Conservation (phyloP, 2,329 filamentous ascomycete species). For the Paracoccidioides lutzii region DNA sequence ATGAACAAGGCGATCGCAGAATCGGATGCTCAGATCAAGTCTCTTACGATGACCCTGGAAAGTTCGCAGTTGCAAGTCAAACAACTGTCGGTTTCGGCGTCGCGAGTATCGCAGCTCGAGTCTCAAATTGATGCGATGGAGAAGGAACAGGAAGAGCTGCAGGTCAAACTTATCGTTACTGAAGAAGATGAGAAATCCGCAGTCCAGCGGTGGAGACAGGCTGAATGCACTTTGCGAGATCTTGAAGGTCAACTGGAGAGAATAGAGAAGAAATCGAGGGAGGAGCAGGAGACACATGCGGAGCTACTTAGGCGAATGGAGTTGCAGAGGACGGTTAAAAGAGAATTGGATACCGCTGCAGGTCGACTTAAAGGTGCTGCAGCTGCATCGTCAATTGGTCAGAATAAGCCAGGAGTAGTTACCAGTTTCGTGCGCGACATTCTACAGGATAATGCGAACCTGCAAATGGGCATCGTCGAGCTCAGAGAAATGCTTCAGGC, state of each 20-base stretch:
- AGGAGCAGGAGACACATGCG: slow-evolving; percentile 68
- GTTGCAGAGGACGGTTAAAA: slow-evolving; percentile 66
- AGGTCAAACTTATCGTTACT: slow-evolving; percentile 52
- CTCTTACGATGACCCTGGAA: slow-evolving; percentile 61
- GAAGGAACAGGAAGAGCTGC: slow-evolving; percentile 62
- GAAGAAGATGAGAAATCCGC: slow-evolving; percentile 67
- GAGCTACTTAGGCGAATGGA: slow-evolving; percentile 77
- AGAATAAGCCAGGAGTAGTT: slow-evolving; percentile 56
- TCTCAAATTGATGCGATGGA: slow-evolving; percentile 67
- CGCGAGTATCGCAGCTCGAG: slow-evolving; percentile 66
- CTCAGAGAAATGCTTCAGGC: slow-evolving; percentile 77
- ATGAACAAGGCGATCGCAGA: slow-evolving; percentile 68
- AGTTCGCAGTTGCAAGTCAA: slow-evolving; percentile 67
- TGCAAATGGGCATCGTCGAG: slow-evolving; percentile 86
- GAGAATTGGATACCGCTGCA: slow-evolving; percentile 66
- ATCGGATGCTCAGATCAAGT: slow-evolving; percentile 66
- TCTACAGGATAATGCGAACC: slow-evolving; percentile 82
- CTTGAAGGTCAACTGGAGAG: slow-evolving; percentile 79
- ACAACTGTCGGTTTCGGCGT: slow-evolving; percentile 58
- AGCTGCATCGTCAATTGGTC: slow-evolving; percentile 51
- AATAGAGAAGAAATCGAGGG: slow-evolving; percentile 70
- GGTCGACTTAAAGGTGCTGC: slow-evolving; percentile 71
- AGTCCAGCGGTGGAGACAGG: slow-evolving; percentile 69
- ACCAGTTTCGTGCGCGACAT: slow-evolving; percentile 94
- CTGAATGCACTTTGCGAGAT: slow-evolving; percentile 63